These are phyloP conservation scores for Suhomyces bolitotheri DNA, from an alignment of 1,139 yeast genomes.

Conservation along the genomic window DNA sequence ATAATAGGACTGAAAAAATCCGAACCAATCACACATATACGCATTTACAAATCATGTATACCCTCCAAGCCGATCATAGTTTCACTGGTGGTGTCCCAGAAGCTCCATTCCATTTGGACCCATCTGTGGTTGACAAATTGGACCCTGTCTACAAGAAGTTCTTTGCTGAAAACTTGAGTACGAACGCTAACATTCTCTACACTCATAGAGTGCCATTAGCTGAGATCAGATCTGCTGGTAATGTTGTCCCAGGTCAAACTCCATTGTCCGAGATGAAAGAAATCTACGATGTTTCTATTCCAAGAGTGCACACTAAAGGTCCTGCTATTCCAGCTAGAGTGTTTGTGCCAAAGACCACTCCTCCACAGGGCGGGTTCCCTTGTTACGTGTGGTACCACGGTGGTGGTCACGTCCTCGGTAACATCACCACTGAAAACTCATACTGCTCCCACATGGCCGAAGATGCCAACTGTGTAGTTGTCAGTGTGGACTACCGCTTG, in stretches of 20 bases:
- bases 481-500: slow-evolving; percentile 38
- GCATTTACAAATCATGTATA: slow-evolving; percentile 1
- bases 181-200: slow-evolving; percentile 36
- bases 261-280: slow-evolving; percentile 29
- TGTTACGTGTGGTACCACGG: slow-evolving; percentile 50
- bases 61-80: slow-evolving; percentile 21
- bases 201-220: slow-evolving; percentile 44
- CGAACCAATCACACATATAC: no score
- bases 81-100: slow-evolving; percentile 27
- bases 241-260: slow-evolving; percentile 48
- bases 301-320: slow-evolving; percentile 34
- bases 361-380: slow-evolving; percentile 47
- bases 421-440: slow-evolving; percentile 45
- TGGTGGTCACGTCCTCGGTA: slow-evolving; percentile 53
- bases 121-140: slow-evolving; percentile 22
- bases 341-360: slow-evolving; percentile 37
- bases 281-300: slow-evolving; percentile 35
- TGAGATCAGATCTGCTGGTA: slow-evolving; percentile 41
- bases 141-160: slow-evolving; percentile 41
- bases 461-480: slow-evolving; percentile 35
- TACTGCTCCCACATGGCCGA: slow-evolving; percentile 46
- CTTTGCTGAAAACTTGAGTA: slow-evolving; percentile 29
- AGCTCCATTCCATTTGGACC: slow-evolving; percentile 28
- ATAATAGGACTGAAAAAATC: no score
- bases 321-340: slow-evolving; percentile 39